These are phyloP conservation scores for Urostyla sp. DNA, from an alignment of 73 alveolate species.

Conservation along the genomic window DNA sequence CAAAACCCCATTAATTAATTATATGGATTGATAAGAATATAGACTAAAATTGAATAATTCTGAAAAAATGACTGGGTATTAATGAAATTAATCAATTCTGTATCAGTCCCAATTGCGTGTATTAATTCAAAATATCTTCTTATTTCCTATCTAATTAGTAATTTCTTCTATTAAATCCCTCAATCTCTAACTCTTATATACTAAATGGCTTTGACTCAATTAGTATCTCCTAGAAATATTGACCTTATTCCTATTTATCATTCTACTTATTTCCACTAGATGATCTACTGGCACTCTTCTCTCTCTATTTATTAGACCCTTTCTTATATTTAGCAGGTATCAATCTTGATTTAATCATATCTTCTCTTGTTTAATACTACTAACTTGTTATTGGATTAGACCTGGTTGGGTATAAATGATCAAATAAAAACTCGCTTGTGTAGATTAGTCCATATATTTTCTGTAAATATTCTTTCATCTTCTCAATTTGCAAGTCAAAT, in stretches of 20 bases:
- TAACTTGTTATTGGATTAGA: constrained; percentile 12
- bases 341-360: constrained; percentile 2
- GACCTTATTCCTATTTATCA: background rate
- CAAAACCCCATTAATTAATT: background rate
- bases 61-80: too few species aligned
- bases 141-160: background rate
- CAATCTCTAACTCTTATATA: constrained; percentile 43
- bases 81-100: too few species aligned
- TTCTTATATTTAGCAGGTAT: constrained; percentile 24
- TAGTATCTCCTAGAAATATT: background rate
- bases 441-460: constrained; percentile 23
- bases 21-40: too few species aligned
- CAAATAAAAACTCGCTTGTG: constrained; percentile 30
- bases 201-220: constrained; percentile 41
- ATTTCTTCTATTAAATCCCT: background rate
- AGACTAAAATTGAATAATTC: too few species aligned
- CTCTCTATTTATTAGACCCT: too few species aligned
- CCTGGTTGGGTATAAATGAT: constrained; percentile 45
- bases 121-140: constrained; percentile 30
- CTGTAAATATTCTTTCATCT: constrained; percentile 38
- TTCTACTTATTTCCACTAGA: background rate
- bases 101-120: constrained; percentile 46
- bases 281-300: constrained; percentile 4
- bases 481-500: background rate
- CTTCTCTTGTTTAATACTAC: background rate